Percentiles rank a stretch among this genome's conserved stretches.
Evolutionary conservation across 1,284 basidiomycete species (phyloP).

Genomic region (Puccinia novopanici): DNA sequence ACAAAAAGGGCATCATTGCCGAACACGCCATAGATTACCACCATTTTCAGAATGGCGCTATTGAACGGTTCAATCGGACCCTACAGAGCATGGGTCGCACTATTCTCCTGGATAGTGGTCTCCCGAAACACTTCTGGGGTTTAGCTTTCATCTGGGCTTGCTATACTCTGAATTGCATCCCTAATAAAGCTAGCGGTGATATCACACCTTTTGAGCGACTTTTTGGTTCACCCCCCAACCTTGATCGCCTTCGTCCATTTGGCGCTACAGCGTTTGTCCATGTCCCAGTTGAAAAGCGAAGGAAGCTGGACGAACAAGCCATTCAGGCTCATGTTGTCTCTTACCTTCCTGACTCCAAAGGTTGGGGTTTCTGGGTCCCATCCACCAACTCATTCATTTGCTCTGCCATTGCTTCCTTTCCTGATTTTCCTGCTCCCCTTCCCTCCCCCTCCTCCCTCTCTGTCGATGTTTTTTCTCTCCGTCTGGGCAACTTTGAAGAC

Average conservation of each 20-base stretch:
- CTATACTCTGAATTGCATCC: neutral
- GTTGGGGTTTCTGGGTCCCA: conserved; percentile 4
- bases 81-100: neutral
- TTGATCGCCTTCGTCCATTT: no score
- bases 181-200: neutral
- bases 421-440: no score
- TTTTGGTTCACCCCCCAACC: neutral
- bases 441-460: no score
- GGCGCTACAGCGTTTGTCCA: no score
- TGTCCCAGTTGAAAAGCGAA: no score
- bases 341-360: neutral
- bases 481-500: neutral
- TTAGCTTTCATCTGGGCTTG: conserved; percentile 7
- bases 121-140: neutral
- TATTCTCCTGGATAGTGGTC: neutral
- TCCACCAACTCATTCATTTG: neutral
- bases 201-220: neutral
- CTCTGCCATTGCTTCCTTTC: neutral
- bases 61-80: neutral
- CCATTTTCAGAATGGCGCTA: neutral
- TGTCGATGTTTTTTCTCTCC: neutral
- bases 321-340: no score
- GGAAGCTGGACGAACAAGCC: no score
- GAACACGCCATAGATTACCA: neutral
- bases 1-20: neutral